Conservation (phyloP, 257 asterid species). For the Forsythia viridissima region DNA sequence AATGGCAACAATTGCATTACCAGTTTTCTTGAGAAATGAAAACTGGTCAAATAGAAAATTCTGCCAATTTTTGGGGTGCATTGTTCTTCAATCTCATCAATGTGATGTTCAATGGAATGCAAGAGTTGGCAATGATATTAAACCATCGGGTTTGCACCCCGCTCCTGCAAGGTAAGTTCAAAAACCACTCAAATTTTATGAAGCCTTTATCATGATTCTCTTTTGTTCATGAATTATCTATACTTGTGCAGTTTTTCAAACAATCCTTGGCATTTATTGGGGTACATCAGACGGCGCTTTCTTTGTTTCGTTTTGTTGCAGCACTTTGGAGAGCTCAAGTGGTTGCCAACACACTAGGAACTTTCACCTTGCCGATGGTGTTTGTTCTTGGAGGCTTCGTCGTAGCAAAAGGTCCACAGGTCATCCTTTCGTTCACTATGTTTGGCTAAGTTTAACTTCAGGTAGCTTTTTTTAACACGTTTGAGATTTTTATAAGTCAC, state of each 20-base stretch:
- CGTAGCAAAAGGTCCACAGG: constrained; percentile 2
- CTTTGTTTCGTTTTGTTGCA: constrained; percentile 21
- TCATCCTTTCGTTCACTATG: background rate
- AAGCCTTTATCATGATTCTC: background rate
- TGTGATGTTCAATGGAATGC: constrained; percentile 6
- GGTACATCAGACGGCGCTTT: constrained; percentile 20
- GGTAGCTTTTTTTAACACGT: background rate
- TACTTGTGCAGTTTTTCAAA: constrained; percentile 10
- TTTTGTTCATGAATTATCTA: background rate
- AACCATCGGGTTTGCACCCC: constrained; percentile 7
- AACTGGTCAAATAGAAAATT: background rate
- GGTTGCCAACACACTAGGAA: constrained; percentile 24
- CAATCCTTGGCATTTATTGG: constrained; percentile 13
- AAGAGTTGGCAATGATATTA: constrained; percentile 10
- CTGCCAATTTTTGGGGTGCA: constrained; percentile 9
- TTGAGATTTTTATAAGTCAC: background rate
- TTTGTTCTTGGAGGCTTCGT: constrained; percentile 20
- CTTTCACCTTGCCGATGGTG: constrained; percentile 9
- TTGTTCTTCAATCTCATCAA: constrained; percentile 2
- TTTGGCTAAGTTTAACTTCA: too few species aligned
- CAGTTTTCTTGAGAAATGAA: constrained; percentile 7
- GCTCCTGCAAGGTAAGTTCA: background rate
- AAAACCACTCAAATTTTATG: background rate
- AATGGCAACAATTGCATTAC: constrained; percentile 1
- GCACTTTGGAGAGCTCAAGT: constrained; percentile 21